Percentiles rank a stretch among this genome's conserved stretches.
These are phyloP conservation scores for Heliamphora exappendiculata DNA, from an alignment of 148 eudicot genomes.

Conservation along the genomic window DNA sequence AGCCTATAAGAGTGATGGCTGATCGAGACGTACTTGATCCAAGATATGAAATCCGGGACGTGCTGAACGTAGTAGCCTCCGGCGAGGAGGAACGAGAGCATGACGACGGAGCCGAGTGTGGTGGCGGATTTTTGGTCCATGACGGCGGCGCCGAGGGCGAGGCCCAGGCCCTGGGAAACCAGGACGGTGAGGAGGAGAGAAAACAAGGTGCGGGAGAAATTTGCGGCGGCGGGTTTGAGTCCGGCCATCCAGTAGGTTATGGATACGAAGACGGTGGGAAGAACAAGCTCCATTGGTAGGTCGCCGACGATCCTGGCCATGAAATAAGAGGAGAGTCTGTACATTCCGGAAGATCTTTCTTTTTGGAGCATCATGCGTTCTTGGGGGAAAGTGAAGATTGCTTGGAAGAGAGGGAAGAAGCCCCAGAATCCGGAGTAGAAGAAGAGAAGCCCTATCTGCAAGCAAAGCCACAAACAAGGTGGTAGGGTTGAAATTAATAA, in stretches of 20 bases:
- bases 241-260: slow-evolving; percentile 85
- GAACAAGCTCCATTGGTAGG: slow-evolving; percentile 80
- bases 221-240: slow-evolving; percentile 69
- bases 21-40: slow-evolving; percentile 65
- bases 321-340: slow-evolving; percentile 74
- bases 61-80: slow-evolving; percentile 77
- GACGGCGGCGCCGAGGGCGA: slow-evolving; percentile 72
- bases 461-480: too few relatives aligned
- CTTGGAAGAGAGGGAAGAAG: slow-evolving; percentile 69
- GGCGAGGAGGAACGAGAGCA: slow-evolving; percentile 58
- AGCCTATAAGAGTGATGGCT: slow-evolving; percentile 78
- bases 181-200: slow-evolving; percentile 44
- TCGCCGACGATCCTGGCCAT: slow-evolving; percentile 66
- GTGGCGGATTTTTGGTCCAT: slow-evolving; percentile 77
- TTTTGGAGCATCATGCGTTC: slow-evolving; percentile 59
- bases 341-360: slow-evolving; percentile 73
- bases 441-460: slow-evolving; percentile 75
- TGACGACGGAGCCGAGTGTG: slow-evolving; percentile 60
- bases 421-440: slow-evolving; percentile 94
- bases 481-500: too few relatives aligned
- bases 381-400: slow-evolving; percentile 74
- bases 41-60: slow-evolving; percentile 51
- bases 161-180: slow-evolving; percentile 76
- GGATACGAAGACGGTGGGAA: slow-evolving; percentile 59
- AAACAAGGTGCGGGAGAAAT: slow-evolving; percentile 38